A percentile compares a stretch with the other conserved stretches of the same genome.
Conservation (phyloP, 768 basidiomycete genomes). For the Nidularia pulvinata region DNA sequence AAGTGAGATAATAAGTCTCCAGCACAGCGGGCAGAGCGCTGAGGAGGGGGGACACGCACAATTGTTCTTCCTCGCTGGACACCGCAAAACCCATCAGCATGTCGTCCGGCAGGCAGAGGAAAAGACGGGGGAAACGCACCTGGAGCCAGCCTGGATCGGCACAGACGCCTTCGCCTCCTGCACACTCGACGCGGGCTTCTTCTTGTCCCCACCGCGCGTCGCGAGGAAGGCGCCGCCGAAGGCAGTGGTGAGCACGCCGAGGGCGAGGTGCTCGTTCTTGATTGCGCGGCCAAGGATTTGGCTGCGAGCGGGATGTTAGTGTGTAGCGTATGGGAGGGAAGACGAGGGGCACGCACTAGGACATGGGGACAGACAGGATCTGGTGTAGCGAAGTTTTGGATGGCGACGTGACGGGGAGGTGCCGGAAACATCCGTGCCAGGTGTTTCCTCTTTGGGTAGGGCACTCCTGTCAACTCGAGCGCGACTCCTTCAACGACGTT, state of each 20-base stretch:
- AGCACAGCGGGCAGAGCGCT: constrained; percentile 18
- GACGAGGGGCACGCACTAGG: no score
- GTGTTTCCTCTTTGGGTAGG: no score
- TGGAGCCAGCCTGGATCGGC: constrained; percentile 64
- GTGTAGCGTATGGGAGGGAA: no score
- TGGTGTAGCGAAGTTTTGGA: no score
- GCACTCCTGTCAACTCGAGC: no score
- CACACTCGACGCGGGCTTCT: constrained; percentile 38
- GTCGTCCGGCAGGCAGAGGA: not conserved
- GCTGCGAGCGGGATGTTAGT: constrained; percentile 30
- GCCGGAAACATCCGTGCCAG: no score
- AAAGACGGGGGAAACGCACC: constrained; percentile 40
- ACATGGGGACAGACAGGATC: no score
- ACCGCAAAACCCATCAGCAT: constrained; percentile 3
- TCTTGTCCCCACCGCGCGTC: constrained; percentile 52
- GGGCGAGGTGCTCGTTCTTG: constrained; percentile 79
- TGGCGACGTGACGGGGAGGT: no score
- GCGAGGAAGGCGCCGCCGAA: constrained; percentile 55
- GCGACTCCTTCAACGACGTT: no score
- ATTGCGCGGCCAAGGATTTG: constrained; percentile 77
- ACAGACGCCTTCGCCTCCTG: constrained; percentile 64
- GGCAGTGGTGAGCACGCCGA: constrained; percentile 60
- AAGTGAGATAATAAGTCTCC: constrained; percentile 19
- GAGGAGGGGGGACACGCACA: constrained; percentile 49
- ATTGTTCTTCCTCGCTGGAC: constrained; percentile 79